These are phyloP conservation scores for Melanogaster broomeanus DNA, from an alignment of 768 basidiomycete species.

Conservation along the genomic window DNA sequence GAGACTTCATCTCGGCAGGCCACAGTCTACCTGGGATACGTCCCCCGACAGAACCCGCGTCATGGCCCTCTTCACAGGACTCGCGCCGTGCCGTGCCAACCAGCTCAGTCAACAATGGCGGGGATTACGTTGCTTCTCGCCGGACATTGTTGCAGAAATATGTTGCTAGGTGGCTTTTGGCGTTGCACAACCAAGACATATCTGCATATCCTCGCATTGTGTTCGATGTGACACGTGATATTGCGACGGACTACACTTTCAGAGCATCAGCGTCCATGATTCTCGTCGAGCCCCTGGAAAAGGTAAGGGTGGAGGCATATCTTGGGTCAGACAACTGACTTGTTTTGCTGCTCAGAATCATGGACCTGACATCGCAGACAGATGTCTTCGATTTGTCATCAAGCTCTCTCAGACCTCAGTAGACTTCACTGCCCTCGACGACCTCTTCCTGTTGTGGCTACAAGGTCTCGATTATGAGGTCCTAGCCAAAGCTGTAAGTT, in stretches of 20 bases:
- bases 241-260: constrained; percentile 30
- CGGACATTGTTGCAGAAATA: constrained; percentile 55
- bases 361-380: constrained; percentile 35
- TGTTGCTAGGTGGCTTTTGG: constrained; percentile 66
- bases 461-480: constrained; percentile 40
- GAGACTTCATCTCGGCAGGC: constrained; percentile 64
- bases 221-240: constrained; percentile 54
- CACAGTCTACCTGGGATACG: constrained; percentile 66
- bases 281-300: background rate
- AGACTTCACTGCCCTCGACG: constrained; percentile 58
- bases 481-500: constrained; percentile 41
- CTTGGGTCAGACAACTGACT: background rate
- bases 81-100: constrained; percentile 34
- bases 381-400: constrained; percentile 50
- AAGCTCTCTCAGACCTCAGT: constrained; percentile 55
- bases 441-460: constrained; percentile 62
- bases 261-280: background rate
- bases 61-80: constrained; percentile 54
- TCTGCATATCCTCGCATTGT: constrained; percentile 51
- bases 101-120: constrained; percentile 56
- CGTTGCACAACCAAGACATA: constrained; percentile 64
- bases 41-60: constrained; percentile 37
- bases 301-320: background rate
- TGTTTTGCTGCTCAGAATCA: background rate
- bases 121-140: constrained; percentile 68